These are phyloP conservation scores for Dioscorea dumetorum DNA, from an alignment of 106 monocot species.

Conservation along the genomic window DNA sequence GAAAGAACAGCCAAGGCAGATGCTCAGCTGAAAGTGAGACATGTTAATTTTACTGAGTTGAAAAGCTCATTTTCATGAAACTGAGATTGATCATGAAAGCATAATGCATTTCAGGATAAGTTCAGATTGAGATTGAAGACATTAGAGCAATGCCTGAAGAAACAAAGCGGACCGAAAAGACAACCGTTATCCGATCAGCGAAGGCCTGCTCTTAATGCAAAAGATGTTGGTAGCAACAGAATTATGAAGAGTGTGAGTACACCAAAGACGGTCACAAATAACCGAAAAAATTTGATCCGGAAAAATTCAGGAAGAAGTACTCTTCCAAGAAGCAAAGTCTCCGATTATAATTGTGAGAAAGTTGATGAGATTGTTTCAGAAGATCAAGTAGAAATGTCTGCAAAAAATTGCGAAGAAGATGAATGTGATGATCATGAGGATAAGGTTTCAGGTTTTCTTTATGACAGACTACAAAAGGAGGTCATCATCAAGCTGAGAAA, in stretches of 20 bases:
- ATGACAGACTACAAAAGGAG: conserved; percentile 46
- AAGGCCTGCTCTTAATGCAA: no score
- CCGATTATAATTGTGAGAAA: conserved; percentile 21
- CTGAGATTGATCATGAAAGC: no score
- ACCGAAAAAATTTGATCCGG: conserved; percentile 14
- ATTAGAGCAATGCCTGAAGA: conserved; percentile 44
- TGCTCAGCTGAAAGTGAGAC: conserved; percentile 49
- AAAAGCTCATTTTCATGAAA: no score
- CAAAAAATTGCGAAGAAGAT: no score
- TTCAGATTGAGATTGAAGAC: conserved; percentile 46
- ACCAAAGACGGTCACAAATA: neutral
- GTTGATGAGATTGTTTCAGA: neutral
- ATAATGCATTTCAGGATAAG: conserved; percentile 32
- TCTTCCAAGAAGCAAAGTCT: conserved; percentile 23
- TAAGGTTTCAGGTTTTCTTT: conserved; percentile 39
- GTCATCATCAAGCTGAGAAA: conserved; percentile 25
- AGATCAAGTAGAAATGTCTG: no score
- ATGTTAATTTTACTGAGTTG: neutral
- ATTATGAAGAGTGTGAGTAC: no score
- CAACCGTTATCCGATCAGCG: conserved; percentile 4
- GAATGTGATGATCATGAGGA: conserved; percentile 11
- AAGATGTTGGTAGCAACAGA: no score
- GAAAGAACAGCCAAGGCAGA: conserved; percentile 57
- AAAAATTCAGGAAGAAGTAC: conserved; percentile 29
- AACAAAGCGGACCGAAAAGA: neutral